Evolutionary conservation across 805 yeast genomes (phyloP).

Genomic region (Schizosaccharomyces octosporus): DNA sequence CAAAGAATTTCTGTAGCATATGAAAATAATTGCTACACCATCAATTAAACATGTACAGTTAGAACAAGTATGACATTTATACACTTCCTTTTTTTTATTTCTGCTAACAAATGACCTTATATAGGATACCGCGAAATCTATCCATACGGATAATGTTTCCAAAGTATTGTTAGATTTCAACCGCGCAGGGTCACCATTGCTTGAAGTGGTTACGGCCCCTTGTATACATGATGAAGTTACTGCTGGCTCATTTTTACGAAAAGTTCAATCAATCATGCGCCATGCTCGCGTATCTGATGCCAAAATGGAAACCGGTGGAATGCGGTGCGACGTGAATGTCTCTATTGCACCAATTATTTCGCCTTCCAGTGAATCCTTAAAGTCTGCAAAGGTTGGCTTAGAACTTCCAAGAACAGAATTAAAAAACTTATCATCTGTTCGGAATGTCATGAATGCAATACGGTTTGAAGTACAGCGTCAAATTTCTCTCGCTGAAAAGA

Average conservation of each 20-base stretch:
- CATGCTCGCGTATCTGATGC: constrained; percentile 60
- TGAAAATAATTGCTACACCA: no score
- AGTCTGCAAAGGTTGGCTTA: constrained; percentile 28
- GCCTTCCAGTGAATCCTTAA: constrained; percentile 50
- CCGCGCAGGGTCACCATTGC: constrained; percentile 62
- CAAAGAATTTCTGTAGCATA: no score
- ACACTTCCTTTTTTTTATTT: not conserved
- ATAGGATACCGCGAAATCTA: constrained; percentile 7
- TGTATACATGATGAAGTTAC: constrained; percentile 46
- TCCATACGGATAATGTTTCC: constrained; percentile 11
- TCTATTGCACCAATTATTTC: constrained; percentile 22
- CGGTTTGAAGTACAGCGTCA: constrained; percentile 45
- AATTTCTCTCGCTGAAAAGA: constrained; percentile 20
- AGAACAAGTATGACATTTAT: constrained; percentile 39
- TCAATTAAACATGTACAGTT: constrained; percentile 64
- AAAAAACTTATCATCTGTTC: not conserved
- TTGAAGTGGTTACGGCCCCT: constrained; percentile 80
- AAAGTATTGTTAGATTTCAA: constrained; percentile 40
- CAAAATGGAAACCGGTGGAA: constrained; percentile 80
- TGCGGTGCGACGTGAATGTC: constrained; percentile 86
- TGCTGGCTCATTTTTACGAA: constrained; percentile 55
- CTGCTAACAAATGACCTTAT: not conserved
- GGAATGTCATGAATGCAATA: not conserved
- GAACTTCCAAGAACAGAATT: not conserved
- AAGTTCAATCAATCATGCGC: constrained; percentile 47